Base-by-base conservation (phyloP, 495 filamentous ascomycete species). In the Annulohypoxylon bovei region DNA sequence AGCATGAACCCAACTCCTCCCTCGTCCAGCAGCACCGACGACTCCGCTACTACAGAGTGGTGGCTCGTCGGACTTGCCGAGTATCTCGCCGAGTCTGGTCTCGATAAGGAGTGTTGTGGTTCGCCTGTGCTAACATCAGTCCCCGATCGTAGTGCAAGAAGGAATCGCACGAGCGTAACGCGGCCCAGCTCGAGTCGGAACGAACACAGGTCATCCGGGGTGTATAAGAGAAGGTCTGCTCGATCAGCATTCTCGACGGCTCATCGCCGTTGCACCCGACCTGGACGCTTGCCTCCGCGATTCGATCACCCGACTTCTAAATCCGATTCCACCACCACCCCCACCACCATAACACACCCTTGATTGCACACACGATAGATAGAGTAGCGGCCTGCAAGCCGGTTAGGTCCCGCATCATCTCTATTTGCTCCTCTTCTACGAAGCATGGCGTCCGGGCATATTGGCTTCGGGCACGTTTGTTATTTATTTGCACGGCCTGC, bases 81-180 rank as follows among this genome's bases (percentile, higher is more conserved):
- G 32, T 77, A 80, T 52, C 76, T 83, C 23, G 61, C 62, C 11
- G 63, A 71, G 30, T 76, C 78, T 32, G 77, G 60, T 61, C 73
- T 76, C 73, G 71, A 76, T 72, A 44, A 62, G 68, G 32, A 60
- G 25, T 53, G 50, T 59, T 74, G 25, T 39, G 42, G 28, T 60
- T 75, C 60, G 62, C 68, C 75, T 66, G 76, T 76, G 61, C 74
- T 72, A 65, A 70, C 62, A 58, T 62, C 12, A 33, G 25, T 25
- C n/a, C 8, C 32, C 65, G 25, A 47, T 16, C 56, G 39, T 72
- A 89, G 87, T 97, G 94, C 87, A 98, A 97, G 87, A 93, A 95
- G 84, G 93, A 97, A 78, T 91, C 90, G 16, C 92, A 96, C 80
- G 93, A 95, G 77, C 88, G 92, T 55, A 99, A 99, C 76, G 91